Evolutionary conservation across 352 stramenopile genomes (phyloP), one percentile per base, ranked within the genome.

Genomic region (Phytophthora vignae): DNA sequence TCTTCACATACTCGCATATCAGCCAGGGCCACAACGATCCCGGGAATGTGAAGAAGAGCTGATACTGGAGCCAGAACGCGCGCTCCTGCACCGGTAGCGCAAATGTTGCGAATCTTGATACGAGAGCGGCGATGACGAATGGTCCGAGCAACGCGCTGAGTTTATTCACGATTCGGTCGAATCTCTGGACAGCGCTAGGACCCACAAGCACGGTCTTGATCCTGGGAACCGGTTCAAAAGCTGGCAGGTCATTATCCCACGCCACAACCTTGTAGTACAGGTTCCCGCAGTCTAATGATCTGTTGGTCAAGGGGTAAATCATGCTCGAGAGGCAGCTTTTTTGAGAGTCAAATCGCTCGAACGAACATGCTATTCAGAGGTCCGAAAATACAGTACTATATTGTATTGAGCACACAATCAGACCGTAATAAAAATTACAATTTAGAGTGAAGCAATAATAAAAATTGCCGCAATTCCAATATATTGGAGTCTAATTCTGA

Each of bases 231-330:
- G 60, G 60, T 21, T 68, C 60, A 49, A 68, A 60, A n/a, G 52
- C 60, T 17, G 60, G 61, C 8, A 68, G 14, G 11, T 42, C 31
- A 10, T 59, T n/a, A 50, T 33, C 27, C 50, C 61, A 61, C 3
- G 38, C 52, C 22, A 68, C 40, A 44, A 68, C 54, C 36, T 60
- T 53, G 52, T 68, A 68, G 49, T 33, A 68, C 29, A 55, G 36
- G 27, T 9, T 27, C 15, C 52, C 27, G 22, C 5, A 4, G 5
- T 21, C 6, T 21, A 12, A 29, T 1, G 36, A 50, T 9, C 36
- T 52, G 36, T 8, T 19, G 1, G 38, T 21, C 10, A 52, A 33
- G 22, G 55, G 33, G 3, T 22, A 36, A 42, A 61, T 50, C 55
- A 61, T 61, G 21, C 12, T 27, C 4, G 19, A 27, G 29, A 11